phyloP scores from a whole-genome alignment of 352 stramenopile species.

The Phytopythium aichiense region DNA sequence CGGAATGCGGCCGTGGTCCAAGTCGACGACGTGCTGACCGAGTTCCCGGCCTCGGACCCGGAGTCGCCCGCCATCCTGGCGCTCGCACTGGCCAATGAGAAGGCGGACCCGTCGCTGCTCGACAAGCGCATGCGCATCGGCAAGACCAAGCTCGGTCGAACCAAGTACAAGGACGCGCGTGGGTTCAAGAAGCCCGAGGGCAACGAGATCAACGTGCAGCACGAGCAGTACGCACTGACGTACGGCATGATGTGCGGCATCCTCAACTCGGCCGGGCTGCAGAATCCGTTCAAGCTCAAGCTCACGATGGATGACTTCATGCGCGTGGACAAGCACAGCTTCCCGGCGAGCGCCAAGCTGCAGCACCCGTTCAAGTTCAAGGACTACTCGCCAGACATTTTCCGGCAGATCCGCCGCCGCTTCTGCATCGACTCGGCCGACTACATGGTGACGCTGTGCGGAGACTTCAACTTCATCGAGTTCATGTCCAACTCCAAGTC shows the following conservation, averaged over 20 bases:
- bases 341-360: conserved; percentile 71
- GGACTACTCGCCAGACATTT: conserved; percentile 91
- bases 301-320: conserved; percentile 92
- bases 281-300: conserved; percentile 73
- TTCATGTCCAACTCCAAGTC: conserved; percentile 99
- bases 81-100: conserved; percentile 40
- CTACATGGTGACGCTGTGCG: conserved; percentile 91
- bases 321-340: conserved; percentile 73
- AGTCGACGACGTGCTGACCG: conserved; percentile 1
- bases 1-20: neutral
- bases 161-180: conserved; percentile 46
- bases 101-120: conserved; percentile 43
- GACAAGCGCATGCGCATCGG: conserved; percentile 55
- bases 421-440: conserved; percentile 78
- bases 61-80: conserved; percentile 37
- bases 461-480: conserved; percentile 97
- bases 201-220: conserved; percentile 79
- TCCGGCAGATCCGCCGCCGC: conserved; percentile 70
- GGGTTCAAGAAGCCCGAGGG: conserved; percentile 64
- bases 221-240: conserved; percentile 97
- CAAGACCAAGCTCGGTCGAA: conserved; percentile 42
- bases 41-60: conserved; percentile 16
- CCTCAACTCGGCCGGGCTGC: conserved; percentile 89
- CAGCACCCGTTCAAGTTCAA: conserved; percentile 88
- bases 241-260: conserved; percentile 99